A percentile compares a stretch with the other conserved stretches of the same genome.
Evolutionary conservation across 2,329 filamentous ascomycete species (phyloP).

Genomic region (Neonectria faginata): DNA sequence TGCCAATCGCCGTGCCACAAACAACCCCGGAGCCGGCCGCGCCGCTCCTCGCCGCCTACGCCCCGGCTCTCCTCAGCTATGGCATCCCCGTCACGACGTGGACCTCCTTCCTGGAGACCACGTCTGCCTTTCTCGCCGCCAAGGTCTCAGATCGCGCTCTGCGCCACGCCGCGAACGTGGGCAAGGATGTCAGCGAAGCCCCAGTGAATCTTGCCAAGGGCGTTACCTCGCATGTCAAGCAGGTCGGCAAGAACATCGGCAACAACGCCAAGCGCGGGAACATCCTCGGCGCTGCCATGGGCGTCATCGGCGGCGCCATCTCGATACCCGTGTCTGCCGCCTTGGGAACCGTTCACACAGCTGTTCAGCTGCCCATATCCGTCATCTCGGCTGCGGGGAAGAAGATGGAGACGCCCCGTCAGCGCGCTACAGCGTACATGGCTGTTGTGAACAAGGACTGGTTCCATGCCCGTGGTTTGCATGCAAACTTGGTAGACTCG

Average conservation of each 20-base stretch:
- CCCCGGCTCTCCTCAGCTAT: constrained; percentile 52
- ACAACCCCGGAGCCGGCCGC: constrained; percentile 48
- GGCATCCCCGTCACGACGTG: constrained; percentile 53
- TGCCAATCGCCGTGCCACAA: constrained; percentile 58
- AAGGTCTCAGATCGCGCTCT: constrained; percentile 58
- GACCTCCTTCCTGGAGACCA: constrained; percentile 52
- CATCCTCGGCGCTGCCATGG: constrained; percentile 53
- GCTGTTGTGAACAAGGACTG: constrained; percentile 58
- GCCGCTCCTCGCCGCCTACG: constrained; percentile 55
- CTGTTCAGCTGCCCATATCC: constrained; percentile 49
- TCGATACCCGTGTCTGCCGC: constrained; percentile 54
- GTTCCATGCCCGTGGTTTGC: constrained; percentile 54
- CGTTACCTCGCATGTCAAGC: constrained; percentile 52
- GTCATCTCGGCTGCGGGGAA: constrained; percentile 50
- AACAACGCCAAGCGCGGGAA: constrained; percentile 54
- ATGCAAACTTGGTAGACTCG: constrained; percentile 53
- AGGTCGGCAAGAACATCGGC: constrained; percentile 51
- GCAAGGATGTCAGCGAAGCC: constrained; percentile 49
- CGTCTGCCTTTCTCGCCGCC: constrained; percentile 60
- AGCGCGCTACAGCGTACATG: constrained; percentile 56
- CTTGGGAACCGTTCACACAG: constrained; percentile 51
- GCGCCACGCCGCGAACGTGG: constrained; percentile 57
- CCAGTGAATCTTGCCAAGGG: constrained; percentile 53
- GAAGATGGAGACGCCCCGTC: constrained; percentile 55
- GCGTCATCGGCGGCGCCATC: constrained; percentile 53